Base-by-base conservation (phyloP, 495 filamentous ascomycete species). In the Penicillium mononematosum region DNA sequence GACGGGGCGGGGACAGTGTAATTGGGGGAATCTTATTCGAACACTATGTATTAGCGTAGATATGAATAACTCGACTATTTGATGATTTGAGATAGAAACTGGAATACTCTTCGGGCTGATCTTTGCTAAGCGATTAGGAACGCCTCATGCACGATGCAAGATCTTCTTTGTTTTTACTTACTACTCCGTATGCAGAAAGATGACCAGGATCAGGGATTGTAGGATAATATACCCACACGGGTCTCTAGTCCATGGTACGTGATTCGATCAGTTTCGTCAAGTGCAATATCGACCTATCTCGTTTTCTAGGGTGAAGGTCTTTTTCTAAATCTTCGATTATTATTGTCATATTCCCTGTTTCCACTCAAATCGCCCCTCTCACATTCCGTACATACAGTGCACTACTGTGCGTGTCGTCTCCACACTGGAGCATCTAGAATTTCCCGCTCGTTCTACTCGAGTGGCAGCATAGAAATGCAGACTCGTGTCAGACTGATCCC, bases 91-190 rank as follows among this genome's bases (percentile, higher is more conserved):
- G 49, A 51, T 51, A n/a, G 4, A 6, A 17, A 17, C n/a, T 17
- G 36, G 11, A 25, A 27, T 16, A 45, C 25, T 12, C 6, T 31
- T 11, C 9, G 9, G 31, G 31, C 31, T n/a, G 17, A 46, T 14
- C 12, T 12, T 49, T 11, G 45, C 59, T 32, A 63, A 42, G 46
- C 5, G 27, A 45, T 45, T 56, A 55, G 58, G 64, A 64, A 56
- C 62, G 60, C 58, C 41, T 69, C 63, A 61, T 68, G 65, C 62
- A 62, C 7, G 29, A 55, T 64, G 58, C 54, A 59, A 31, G 56
- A 64, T 51, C 32, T 4, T 19, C 11, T 54, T 45, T 53, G 17
- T 27, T 38, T 32, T 1, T 16, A 29, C 8, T 14, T 34, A 32
- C 9, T 32, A 1, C 27, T 34, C 3, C 4, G 4, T 10, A 2